These are phyloP conservation scores for Blastocystis sp. DNA, from an alignment of 352 stramenopile species.

Conservation along the genomic window DNA sequence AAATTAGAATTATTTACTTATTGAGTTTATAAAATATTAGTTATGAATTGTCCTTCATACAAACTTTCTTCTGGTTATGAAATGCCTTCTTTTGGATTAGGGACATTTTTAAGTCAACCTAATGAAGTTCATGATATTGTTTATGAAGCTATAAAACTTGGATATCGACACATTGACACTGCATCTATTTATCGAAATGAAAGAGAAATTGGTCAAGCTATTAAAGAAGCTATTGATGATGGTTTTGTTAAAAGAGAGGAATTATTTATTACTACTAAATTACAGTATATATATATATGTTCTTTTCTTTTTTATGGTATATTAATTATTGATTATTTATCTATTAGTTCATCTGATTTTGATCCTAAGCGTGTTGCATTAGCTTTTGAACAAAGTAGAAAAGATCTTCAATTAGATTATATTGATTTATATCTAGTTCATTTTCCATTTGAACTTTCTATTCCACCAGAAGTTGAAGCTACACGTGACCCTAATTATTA, in stretches of 20 bases:
- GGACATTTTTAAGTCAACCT: too few species aligned
- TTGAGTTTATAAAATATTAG: too few species aligned
- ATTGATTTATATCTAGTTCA: constrained; percentile 48
- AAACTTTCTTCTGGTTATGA: too few species aligned
- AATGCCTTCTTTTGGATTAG: too few species aligned
- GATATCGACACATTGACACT: constrained; percentile 34
- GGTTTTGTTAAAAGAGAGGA: constrained; percentile 42
- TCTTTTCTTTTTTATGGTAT: too few species aligned
- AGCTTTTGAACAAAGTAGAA: constrained; percentile 37
- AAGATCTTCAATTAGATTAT: constrained; percentile 45
- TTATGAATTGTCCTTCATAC: too few species aligned
- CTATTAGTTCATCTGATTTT: too few species aligned
- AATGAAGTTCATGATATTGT: too few species aligned
- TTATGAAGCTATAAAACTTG: neutral
- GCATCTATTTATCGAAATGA: constrained; percentile 48
- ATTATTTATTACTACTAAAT: constrained; percentile 42
- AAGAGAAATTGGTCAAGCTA: constrained; percentile 49
- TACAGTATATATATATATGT: too few species aligned
- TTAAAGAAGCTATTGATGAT: constrained; percentile 48
- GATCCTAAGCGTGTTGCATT: constrained; percentile 42
- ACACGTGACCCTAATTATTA: constrained; percentile 13
- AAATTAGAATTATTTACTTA: too few species aligned
- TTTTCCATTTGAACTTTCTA: constrained; percentile 32
- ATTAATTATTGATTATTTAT: constrained; percentile 53
- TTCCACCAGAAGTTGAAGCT: constrained; percentile 16